Conservation (phyloP, 805 yeast genomes). For the Barnettozyma sucrosica region DNA sequence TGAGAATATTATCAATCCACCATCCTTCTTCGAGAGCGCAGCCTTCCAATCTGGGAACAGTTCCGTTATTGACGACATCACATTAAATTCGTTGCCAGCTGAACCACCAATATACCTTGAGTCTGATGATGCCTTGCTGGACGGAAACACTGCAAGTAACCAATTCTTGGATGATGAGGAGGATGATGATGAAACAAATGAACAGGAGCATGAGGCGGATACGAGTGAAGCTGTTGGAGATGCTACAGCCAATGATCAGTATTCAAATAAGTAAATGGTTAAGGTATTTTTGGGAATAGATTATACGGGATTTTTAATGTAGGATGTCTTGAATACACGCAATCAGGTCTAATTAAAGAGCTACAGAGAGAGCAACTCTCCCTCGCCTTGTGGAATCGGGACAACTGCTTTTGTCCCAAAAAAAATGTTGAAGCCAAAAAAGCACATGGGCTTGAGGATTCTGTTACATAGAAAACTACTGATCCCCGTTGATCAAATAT, state of each 20-base stretch:
- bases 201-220: conserved; percentile 5
- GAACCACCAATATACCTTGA: conserved; percentile 33
- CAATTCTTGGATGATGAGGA: conserved; percentile 5
- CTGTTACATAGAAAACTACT: no score
- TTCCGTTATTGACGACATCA: conserved; percentile 25
- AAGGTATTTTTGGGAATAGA: background rate
- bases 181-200: background rate
- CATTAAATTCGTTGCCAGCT: conserved; percentile 29
- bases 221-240: conserved; percentile 1
- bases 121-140: conserved; percentile 7
- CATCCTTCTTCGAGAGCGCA: conserved; percentile 22
- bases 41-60: conserved; percentile 25
- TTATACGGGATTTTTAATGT: background rate
- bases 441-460: no score
- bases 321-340: no score
- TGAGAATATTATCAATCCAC: conserved; percentile 19
- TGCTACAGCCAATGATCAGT: background rate
- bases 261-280: background rate
- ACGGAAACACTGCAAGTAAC: conserved; percentile 5
- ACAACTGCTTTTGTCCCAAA: no score
- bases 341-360: no score
- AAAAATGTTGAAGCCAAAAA: no score
- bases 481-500: background rate
- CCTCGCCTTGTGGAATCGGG: no score
- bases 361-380: no score